phyloP scores from a whole-genome alignment of 2,329 filamentous ascomycete species.

The Phialocephala sp. region DNA sequence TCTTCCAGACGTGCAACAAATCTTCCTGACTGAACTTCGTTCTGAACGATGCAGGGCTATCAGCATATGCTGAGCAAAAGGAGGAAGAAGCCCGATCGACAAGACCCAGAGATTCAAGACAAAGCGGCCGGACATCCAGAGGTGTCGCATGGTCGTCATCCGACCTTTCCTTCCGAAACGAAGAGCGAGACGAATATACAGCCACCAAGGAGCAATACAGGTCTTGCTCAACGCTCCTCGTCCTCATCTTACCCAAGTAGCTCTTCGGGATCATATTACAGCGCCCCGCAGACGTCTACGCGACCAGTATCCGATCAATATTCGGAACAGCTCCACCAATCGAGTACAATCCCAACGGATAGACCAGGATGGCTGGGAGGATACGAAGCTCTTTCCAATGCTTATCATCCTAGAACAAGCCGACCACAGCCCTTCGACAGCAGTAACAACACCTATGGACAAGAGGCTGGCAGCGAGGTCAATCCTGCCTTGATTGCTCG shows the following conservation, averaged over 20 bases:
- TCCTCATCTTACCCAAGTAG: background rate
- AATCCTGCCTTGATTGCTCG: background rate
- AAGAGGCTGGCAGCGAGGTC: background rate
- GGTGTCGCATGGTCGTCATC: background rate
- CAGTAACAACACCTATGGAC: background rate
- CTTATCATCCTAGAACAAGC: no score
- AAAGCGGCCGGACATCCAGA: background rate
- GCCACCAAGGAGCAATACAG: background rate
- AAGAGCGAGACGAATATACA: background rate
- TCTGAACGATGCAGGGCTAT: background rate
- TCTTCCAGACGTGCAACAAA: background rate
- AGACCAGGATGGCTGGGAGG: no score
- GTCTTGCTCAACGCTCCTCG: background rate
- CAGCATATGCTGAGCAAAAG: background rate
- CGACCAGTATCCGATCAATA: slow-evolving; percentile 1
- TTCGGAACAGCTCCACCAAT: no score
- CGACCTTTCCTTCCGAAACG: background rate
- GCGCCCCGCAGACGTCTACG: background rate
- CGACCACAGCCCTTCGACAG: background rate
- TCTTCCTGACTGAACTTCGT: background rate
- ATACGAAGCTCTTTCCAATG: no score
- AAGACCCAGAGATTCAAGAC: background rate
- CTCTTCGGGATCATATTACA: background rate
- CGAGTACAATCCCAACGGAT: no score
- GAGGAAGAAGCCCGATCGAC: background rate